Conservation (phyloP, 2,329 filamentous ascomycete species). For the Xylaria sp. region DNA sequence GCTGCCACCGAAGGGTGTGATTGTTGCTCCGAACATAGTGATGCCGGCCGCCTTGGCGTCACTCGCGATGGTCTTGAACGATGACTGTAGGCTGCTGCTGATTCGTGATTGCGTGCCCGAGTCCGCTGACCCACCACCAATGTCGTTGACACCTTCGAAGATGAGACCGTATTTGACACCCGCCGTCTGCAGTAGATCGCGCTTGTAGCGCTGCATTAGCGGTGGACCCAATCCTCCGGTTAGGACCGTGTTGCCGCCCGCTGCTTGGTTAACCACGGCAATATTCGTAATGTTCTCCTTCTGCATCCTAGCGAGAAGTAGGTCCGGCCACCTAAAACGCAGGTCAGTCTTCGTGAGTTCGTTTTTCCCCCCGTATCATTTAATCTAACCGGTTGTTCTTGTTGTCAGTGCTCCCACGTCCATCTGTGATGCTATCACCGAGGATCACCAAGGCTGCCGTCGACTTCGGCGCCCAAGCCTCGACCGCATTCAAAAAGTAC, state of each 20-base stretch:
- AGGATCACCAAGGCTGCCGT: constrained; percentile 63
- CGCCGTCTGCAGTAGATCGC: constrained; percentile 69
- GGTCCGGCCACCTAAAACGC: constrained; percentile 63
- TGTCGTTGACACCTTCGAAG: constrained; percentile 77
- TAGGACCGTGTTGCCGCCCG: constrained; percentile 74
- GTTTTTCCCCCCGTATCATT: not conserved
- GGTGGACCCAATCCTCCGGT: constrained; percentile 71
- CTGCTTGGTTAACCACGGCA: constrained; percentile 71
- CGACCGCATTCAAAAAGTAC: constrained; percentile 70
- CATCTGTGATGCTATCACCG: constrained; percentile 75
- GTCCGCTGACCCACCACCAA: constrained; percentile 62
- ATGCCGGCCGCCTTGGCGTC: constrained; percentile 65
- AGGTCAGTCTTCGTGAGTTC: constrained; percentile 24
- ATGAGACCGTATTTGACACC: constrained; percentile 70
- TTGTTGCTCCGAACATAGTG: constrained; percentile 70
- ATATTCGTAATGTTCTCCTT: constrained; percentile 59
- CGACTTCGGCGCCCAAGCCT: constrained; percentile 61
- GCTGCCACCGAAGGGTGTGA: constrained; percentile 68
- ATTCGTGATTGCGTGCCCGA: constrained; percentile 59
- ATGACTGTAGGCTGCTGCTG: constrained; percentile 63
- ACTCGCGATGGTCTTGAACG: constrained; percentile 66
- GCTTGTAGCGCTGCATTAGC: constrained; percentile 67
- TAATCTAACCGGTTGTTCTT: constrained; percentile 63
- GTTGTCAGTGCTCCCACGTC: constrained; percentile 69
- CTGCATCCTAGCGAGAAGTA: constrained; percentile 63